These are phyloP conservation scores for Yarrowia alimentaria DNA, from an alignment of 805 yeast species.

Conservation along the genomic window DNA sequence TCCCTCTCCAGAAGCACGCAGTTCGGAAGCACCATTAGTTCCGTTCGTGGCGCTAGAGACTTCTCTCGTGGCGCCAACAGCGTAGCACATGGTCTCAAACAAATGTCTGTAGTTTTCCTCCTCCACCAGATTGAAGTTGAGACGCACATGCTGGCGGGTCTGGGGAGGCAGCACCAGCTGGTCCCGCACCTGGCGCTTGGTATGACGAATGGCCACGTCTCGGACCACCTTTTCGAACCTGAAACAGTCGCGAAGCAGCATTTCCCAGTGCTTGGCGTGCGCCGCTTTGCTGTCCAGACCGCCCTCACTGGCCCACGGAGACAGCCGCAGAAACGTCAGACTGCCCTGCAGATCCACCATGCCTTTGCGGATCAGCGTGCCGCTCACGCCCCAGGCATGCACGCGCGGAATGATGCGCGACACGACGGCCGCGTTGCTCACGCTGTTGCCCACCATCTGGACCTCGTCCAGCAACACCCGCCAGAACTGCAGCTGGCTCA, in stretches of 20 bases:
- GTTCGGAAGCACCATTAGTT: too few species aligned
- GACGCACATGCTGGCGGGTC: slow-evolving; percentile 60
- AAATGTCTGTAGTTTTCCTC: slow-evolving; percentile 68
- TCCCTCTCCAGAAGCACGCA: too few species aligned
- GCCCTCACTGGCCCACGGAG: too few species aligned
- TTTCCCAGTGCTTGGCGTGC: slow-evolving; percentile 22
- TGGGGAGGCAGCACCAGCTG: slow-evolving; percentile 82
- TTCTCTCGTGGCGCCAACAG: slow-evolving; percentile 6
- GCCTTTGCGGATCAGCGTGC: slow-evolving; percentile 78
- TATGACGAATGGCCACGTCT: slow-evolving; percentile 66
- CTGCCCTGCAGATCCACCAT: slow-evolving; percentile 67
- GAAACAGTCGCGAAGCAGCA: background rate
- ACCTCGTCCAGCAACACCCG: slow-evolving; percentile 90
- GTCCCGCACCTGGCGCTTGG: slow-evolving; percentile 74
- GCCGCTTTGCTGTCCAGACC: too few species aligned
- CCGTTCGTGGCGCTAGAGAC: background rate
- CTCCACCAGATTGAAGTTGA: slow-evolving; percentile 80
- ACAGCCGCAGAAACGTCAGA: too few species aligned
- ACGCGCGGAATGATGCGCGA: slow-evolving; percentile 76
- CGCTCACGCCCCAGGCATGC: slow-evolving; percentile 97
- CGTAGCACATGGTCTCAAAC: background rate
- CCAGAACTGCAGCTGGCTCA: slow-evolving; percentile 82
- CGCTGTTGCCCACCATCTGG: slow-evolving; percentile 79
- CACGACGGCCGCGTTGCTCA: slow-evolving; percentile 74
- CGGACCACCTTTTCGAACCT: slow-evolving; percentile 56